A percentile compares a stretch with the other conserved stretches of the same genome.
Conservation (phyloP, 148 eudicot genomes). For the Tetragonia tetragonoides region DNA sequence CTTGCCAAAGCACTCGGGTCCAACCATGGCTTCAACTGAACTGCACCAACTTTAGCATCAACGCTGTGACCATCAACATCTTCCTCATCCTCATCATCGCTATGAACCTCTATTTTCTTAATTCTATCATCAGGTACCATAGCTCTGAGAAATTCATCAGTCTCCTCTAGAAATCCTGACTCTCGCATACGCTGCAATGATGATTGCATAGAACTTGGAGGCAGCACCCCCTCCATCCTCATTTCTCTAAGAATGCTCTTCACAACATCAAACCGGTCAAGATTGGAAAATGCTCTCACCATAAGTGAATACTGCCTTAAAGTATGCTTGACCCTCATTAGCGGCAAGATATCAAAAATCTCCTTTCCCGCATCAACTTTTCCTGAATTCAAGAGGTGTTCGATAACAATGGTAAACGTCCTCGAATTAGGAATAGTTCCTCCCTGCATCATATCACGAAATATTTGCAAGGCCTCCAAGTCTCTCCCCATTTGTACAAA, state of each 20-base stretch:
- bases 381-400: constrained; percentile 64
- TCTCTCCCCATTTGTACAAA: constrained; percentile 56
- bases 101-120: constrained; percentile 38
- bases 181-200: constrained; percentile 55
- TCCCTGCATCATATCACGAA: constrained; percentile 52
- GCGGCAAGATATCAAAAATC: constrained; percentile 55
- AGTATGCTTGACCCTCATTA: constrained; percentile 74
- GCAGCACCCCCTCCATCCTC: constrained; percentile 61
- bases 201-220: constrained; percentile 56
- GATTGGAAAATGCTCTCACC: constrained; percentile 49
- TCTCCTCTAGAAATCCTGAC: constrained; percentile 60
- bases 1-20: constrained; percentile 81
- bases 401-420: constrained; percentile 74
- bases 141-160: constrained; percentile 44
- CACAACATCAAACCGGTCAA: constrained; percentile 45
- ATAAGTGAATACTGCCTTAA: constrained; percentile 59
- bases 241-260: constrained; percentile 60
- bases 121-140: constrained; percentile 74
- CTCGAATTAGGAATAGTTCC: constrained; percentile 75
- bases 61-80: constrained; percentile 20
- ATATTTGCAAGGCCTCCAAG: constrained; percentile 58
- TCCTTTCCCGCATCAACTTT: constrained; percentile 50
- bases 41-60: constrained; percentile 29
- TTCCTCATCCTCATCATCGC: constrained; percentile 39
- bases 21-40: constrained; percentile 83